phyloP scores from a whole-genome alignment of 768 basidiomycete species.

The Tylopilus subfusipes region DNA sequence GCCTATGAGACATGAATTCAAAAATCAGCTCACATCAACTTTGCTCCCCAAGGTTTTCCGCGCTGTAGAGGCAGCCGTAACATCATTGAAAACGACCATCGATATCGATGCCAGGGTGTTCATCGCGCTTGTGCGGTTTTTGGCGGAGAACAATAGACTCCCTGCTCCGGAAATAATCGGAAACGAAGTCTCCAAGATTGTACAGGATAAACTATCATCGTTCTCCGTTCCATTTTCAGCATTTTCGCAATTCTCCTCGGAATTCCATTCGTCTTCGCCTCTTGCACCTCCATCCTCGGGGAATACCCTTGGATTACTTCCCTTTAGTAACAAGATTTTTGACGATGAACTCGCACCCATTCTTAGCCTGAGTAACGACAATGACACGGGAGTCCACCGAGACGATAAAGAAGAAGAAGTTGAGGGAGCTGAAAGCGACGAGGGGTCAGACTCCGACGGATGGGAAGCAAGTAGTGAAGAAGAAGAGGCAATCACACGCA shows the following conservation, averaged over 20 bases:
- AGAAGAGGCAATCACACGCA: neutral
- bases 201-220: constrained; percentile 22
- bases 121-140: constrained; percentile 39
- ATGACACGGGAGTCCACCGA: constrained; percentile 3
- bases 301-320: constrained; percentile 27
- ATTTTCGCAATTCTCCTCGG: constrained; percentile 18
- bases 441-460: constrained; percentile 17
- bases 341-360: constrained; percentile 39
- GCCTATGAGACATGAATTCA: constrained; percentile 29
- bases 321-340: constrained; percentile 42
- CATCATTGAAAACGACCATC: constrained; percentile 23
- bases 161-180: constrained; percentile 31
- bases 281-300: neutral
- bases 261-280: constrained; percentile 17
- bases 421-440: constrained; percentile 15
- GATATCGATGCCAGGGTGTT: constrained; percentile 58
- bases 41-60: constrained; percentile 44
- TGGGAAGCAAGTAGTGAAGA: constrained; percentile 21
- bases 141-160: constrained; percentile 23
- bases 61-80: constrained; percentile 26
- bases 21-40: constrained; percentile 25
- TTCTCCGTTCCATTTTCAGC: constrained; percentile 16
- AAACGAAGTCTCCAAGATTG: constrained; percentile 17
- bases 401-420: constrained; percentile 8
- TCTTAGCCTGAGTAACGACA: constrained; percentile 11